These are phyloP conservation scores for Chytriomyces confervae DNA, from an alignment of 192 early-diverging fungal genomes.

Conservation along the genomic window DNA sequence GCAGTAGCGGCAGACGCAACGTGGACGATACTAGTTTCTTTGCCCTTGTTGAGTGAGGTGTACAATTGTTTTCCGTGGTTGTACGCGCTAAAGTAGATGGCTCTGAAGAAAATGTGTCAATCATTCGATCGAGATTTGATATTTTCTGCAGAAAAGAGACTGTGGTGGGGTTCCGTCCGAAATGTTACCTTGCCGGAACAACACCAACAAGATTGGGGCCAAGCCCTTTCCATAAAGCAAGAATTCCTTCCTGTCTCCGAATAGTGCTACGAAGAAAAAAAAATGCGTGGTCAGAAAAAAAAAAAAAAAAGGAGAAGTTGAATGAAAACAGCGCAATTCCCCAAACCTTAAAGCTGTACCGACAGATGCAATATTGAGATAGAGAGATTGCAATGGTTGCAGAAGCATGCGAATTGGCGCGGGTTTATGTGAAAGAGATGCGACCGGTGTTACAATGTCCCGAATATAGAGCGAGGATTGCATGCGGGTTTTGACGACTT, in stretches of 20 bases:
- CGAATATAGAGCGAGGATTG: constrained; percentile 52
- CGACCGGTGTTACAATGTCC: constrained; percentile 38
- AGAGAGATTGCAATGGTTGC: background rate
- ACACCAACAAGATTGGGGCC: constrained; percentile 93
- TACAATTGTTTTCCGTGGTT: constrained; percentile 85
- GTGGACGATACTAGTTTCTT: constrained; percentile 81
- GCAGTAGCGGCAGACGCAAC: constrained; percentile 78
- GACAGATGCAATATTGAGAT: constrained; percentile 2
- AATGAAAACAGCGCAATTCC: background rate
- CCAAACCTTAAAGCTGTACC: constrained; percentile 1
- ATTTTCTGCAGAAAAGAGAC: no score
- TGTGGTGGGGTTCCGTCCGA: background rate
- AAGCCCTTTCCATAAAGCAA: constrained; percentile 92
- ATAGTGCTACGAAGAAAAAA: constrained; percentile 48
- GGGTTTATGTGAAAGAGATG: background rate
- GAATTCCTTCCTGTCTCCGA: constrained; percentile 78
- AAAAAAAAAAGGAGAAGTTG: background rate
- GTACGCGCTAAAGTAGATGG: constrained; percentile 94
- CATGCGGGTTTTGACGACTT: constrained; percentile 92
- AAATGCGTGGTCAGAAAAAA: background rate
- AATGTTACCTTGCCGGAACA: constrained; percentile 82
- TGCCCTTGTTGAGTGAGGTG: constrained; percentile 72
- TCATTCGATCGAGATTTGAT: background rate
- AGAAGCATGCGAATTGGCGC: constrained; percentile 10
- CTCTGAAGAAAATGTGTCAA: constrained; percentile 49